A percentile compares a stretch with the other conserved stretches of the same genome.
Evolutionary conservation across 345 rosid species (phyloP).

Genomic region (Camelina laxa): DNA sequence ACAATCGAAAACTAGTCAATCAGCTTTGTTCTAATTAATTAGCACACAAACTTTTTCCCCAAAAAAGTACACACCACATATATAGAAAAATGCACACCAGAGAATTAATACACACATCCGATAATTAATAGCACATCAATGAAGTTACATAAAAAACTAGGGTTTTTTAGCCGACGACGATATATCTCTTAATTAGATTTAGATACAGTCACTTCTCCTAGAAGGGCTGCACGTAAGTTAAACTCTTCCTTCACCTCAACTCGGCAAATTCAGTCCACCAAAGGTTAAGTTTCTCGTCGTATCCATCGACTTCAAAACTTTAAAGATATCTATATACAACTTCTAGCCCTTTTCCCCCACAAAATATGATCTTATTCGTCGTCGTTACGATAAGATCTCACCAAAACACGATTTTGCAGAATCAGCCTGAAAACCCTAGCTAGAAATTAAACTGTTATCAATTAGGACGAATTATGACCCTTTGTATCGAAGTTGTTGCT

Average conservation of each 20-base stretch:
- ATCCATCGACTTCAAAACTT: slow-evolving; percentile 17
- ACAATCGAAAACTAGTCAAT: slow-evolving; percentile 14
- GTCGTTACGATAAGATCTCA: slow-evolving; percentile 21
- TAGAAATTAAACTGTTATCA: neutral
- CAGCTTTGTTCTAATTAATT: slow-evolving; percentile 27
- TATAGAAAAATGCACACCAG: slow-evolving; percentile 14
- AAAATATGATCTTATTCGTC: slow-evolving; percentile 11
- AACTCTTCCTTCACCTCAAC: slow-evolving; percentile 25
- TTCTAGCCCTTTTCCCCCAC: slow-evolving; percentile 8
- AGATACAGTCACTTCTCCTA: slow-evolving; percentile 37
- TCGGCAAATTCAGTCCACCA: slow-evolving; percentile 26
- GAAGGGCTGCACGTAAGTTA: slow-evolving; percentile 38
- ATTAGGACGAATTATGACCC: slow-evolving; percentile 29
- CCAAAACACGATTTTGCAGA: neutral
- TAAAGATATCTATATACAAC: slow-evolving; percentile 9
- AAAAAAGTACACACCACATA: slow-evolving; percentile 6
- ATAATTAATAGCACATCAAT: slow-evolving; percentile 12
- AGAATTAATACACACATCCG: slow-evolving; percentile 29
- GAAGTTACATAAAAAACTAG: slow-evolving; percentile 35
- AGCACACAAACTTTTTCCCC: slow-evolving; percentile 13
- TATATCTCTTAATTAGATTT: slow-evolving; percentile 28
- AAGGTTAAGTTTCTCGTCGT: slow-evolving; percentile 18
- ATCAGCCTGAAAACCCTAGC: slow-evolving; percentile 29
- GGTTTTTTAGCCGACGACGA: slow-evolving; percentile 20
- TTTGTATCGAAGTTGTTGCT: slow-evolving; percentile 33